These are phyloP conservation scores for Hypocrella siamensis DNA, from an alignment of 2,329 filamentous ascomycete species.

Conservation along the genomic window DNA sequence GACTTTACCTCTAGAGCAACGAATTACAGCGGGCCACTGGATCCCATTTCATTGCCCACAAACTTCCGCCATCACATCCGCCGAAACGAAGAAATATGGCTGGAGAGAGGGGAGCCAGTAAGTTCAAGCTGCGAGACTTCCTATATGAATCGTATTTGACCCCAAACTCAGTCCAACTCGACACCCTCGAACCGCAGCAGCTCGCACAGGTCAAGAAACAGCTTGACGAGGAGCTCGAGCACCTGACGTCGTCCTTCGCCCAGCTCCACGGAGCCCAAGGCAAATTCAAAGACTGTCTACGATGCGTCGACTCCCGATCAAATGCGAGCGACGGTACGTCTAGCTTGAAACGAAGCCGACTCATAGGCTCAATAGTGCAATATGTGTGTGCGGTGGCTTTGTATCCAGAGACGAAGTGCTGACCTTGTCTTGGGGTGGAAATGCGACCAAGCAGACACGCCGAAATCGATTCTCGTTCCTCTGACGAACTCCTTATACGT, in stretches of 20 bases:
- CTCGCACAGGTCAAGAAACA: slow-evolving; percentile 88
- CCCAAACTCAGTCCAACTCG: slow-evolving; percentile 48
- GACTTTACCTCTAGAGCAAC: too few relatives aligned
- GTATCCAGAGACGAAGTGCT: neutral
- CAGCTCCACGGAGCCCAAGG: slow-evolving; percentile 80
- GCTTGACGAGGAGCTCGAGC: slow-evolving; percentile 88
- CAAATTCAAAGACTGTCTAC: slow-evolving; percentile 83
- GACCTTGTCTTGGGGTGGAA: neutral
- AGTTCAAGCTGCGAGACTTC: too few relatives aligned
- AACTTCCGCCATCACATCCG: too few relatives aligned
- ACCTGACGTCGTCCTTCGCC: slow-evolving; percentile 77
- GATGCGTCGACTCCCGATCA: slow-evolving; percentile 45
- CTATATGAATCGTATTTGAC: too few relatives aligned
- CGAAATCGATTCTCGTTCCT: slow-evolving; percentile 65
- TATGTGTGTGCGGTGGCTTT: too few relatives aligned
- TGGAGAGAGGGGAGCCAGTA: too few relatives aligned
- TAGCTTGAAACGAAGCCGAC: neutral
- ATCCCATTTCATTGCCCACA: too few relatives aligned
- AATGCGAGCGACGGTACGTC: slow-evolving; percentile 14
- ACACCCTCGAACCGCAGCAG: slow-evolving; percentile 67
- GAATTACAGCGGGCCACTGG: too few relatives aligned
- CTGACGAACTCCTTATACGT: slow-evolving; percentile 93
- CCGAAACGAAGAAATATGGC: too few relatives aligned
- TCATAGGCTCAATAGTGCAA: neutral
- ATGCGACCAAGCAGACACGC: slow-evolving; percentile 7